These are phyloP conservation scores for Tremellales sp. DNA, from an alignment of 1,284 basidiomycete genomes.

Conservation along the genomic window DNA sequence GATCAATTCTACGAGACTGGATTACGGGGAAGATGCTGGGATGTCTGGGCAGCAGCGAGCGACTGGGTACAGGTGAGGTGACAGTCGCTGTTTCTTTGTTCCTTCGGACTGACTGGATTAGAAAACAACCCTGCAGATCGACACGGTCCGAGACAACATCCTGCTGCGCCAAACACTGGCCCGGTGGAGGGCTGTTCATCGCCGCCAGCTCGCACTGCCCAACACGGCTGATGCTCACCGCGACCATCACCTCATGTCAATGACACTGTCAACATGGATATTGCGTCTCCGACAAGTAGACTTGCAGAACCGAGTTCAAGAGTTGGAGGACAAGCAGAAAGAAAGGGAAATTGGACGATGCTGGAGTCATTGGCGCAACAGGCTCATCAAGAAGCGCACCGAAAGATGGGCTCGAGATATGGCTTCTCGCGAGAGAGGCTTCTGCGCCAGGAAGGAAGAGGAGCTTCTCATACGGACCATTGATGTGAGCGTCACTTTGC, in stretches of 20 bases:
- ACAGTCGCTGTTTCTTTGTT: constrained; percentile 6
- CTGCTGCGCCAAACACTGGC: constrained; percentile 36
- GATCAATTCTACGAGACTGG: constrained; percentile 39
- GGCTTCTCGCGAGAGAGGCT: constrained; percentile 17
- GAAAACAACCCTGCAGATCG: constrained; percentile 38
- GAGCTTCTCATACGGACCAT: background rate
- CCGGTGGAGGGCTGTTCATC: constrained; percentile 28
- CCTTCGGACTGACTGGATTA: constrained; percentile 5
- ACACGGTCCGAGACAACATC: constrained; percentile 32
- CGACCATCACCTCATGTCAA: constrained; percentile 13
- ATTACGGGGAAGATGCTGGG: constrained; percentile 41
- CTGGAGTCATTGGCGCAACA: constrained; percentile 27
- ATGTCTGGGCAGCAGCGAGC: constrained; percentile 35
- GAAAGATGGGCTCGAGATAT: constrained; percentile 36
- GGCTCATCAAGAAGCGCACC: constrained; percentile 19
- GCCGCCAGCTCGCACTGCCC: constrained; percentile 22
- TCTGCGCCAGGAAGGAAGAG: constrained; percentile 9
- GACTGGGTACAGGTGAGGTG: constrained; percentile 41
- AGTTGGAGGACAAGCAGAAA: constrained; percentile 1
- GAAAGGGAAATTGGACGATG: background rate
- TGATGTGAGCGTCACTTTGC: too few species aligned
- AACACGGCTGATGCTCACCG: constrained; percentile 36
- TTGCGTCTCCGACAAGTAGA: constrained; percentile 11
- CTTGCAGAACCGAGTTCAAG: constrained; percentile 11
- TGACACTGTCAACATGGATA: constrained; percentile 24